Conservation (phyloP, 2,329 filamentous ascomycete genomes). For the Dendrostoma leiphaemia region DNA sequence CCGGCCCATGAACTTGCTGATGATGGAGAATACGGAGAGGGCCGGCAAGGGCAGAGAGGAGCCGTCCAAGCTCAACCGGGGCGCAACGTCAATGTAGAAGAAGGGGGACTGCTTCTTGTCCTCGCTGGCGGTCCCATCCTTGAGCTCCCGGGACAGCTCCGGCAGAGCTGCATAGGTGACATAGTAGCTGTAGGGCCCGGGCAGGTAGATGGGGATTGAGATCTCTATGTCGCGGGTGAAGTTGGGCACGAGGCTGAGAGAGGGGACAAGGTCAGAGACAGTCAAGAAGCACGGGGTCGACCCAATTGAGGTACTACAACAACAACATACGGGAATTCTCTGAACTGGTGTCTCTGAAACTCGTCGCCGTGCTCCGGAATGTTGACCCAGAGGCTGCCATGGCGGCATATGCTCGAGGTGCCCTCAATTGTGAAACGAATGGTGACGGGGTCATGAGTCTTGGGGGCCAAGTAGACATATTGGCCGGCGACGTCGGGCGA, state of each 20-base stretch:
- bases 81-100: conserved; percentile 94
- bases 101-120: conserved; percentile 67
- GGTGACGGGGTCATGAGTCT: conserved; percentile 69
- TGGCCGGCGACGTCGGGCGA: conserved; percentile 84
- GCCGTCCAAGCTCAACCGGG: conserved; percentile 71
- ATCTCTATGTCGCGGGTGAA: conserved; percentile 93
- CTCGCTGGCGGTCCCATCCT: conserved; percentile 43
- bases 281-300: background rate
- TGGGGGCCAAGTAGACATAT: conserved; percentile 87
- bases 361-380: conserved; percentile 73
- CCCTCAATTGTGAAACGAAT: conserved; percentile 91
- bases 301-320: too few species aligned
- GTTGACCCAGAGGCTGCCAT: conserved; percentile 96
- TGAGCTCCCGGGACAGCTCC: conserved; percentile 60
- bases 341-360: conserved; percentile 78
- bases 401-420: conserved; percentile 89
- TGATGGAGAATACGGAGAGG: conserved; percentile 85
- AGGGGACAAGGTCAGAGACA: conserved; percentile 11
- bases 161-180: conserved; percentile 88
- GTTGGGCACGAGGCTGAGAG: conserved; percentile 75
- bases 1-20: conserved; percentile 97
- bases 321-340: conserved; percentile 87
- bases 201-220: conserved; percentile 76
- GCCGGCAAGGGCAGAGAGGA: conserved; percentile 78
- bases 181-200: conserved; percentile 93